Conservation (phyloP, 345 rosid species). For the Sisymbrium altissimum region DNA sequence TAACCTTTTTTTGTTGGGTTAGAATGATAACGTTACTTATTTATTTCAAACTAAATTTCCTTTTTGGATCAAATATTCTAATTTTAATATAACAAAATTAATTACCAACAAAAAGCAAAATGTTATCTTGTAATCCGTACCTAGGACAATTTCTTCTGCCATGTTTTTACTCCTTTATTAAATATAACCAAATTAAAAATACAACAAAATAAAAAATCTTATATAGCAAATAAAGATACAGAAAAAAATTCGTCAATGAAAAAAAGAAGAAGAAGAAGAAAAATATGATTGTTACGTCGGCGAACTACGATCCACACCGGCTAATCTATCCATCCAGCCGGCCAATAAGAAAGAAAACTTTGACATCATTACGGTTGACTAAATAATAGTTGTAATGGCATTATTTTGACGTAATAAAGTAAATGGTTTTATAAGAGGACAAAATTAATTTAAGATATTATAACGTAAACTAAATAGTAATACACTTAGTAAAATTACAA, state of each 20-base stretch:
- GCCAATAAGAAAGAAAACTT: constrained; percentile 12
- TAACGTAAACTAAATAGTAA: not conserved
- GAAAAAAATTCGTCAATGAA: not conserved
- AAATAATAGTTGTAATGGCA: not conserved
- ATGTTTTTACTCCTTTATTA: not conserved
- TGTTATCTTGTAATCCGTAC: not conserved
- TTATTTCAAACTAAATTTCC: not conserved
- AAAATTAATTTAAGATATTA: not conserved
- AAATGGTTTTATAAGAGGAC: not conserved
- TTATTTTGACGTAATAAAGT: not conserved
- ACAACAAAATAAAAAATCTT: not conserved
- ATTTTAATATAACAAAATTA: not conserved
- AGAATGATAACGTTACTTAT: not conserved
- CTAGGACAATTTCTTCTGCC: not conserved
- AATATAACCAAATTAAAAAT: not conserved
- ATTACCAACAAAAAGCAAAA: not conserved
- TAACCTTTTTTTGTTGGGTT: not conserved
- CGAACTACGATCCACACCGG: constrained; percentile 21
- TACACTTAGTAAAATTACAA: not conserved
- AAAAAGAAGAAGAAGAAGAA: not conserved
- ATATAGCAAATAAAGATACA: too few species aligned
- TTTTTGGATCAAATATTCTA: not conserved
- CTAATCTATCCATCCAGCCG: constrained; percentile 19
- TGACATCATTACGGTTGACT: not conserved
- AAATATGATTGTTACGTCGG: not conserved